Evolutionary conservation across 805 yeast species (phyloP), one percentile per base, ranked within the genome.

Genomic region (Jamesozyma rosinii): DNA sequence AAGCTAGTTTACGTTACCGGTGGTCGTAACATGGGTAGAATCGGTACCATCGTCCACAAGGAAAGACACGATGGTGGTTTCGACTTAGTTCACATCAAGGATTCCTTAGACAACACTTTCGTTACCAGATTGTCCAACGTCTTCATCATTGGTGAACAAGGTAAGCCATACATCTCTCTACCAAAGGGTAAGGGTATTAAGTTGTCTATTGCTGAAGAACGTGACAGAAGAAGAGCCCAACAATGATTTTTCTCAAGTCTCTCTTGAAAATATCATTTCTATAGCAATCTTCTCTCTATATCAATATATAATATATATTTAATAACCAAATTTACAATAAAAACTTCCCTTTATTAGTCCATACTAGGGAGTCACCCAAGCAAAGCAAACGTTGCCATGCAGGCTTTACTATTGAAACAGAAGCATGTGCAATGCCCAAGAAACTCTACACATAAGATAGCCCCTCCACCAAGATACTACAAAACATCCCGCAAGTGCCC

Each of bases 181-280:
- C 96, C 97, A 77, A 88, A 87, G 89, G 97, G 96, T 77, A 89
- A 88, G 82, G 97, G 97, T 83, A 83, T 88, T 74, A 88, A 88
- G 80, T 81, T 88, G 69, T 70, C 90, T 64, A 88, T 88, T 69
- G 77, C 95, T 67, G 96, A 88, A 77, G 96, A 88, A 81, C 87
- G 96, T 76, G 96, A 88, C 85, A 81, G 89, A 80, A 89, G 95
- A 76, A 84, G 95, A 76, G 88, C 90, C 67, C 83, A 77, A 70
- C 72, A 69, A 34, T 34, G 18, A 34, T 11, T 19, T 34, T 34
- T 17, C 15, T 33, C 18, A 15, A 33, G 6, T 30, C 6, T 33
- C 38, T 35, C 18, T 18, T n/a, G n/a, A n/a, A n/a, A n/a, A n/a
- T n/a, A n/a, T n/a, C n/a, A n/a, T n/a, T n/a, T 35, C 22, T 24